Evolutionary conservation across 2,329 filamentous ascomycete species (phyloP).

Genomic region (Periconia sp.): DNA sequence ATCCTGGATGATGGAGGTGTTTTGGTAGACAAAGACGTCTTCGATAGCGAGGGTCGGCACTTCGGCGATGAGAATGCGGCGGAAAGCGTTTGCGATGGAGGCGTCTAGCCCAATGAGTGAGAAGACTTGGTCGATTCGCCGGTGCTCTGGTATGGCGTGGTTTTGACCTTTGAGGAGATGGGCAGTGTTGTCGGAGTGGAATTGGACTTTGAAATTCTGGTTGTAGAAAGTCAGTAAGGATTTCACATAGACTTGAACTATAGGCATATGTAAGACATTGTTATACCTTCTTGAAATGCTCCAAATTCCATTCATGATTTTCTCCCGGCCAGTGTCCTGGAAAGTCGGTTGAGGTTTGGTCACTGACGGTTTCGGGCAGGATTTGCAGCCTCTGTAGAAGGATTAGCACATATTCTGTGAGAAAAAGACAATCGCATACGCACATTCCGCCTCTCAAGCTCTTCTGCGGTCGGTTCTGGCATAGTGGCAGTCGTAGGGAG

Average conservation of each 20-base stretch:
- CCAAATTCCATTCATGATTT: conserved; percentile 76
- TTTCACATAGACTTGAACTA: neutral
- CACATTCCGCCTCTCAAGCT: conserved; percentile 65
- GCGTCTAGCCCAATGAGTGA: conserved; percentile 91
- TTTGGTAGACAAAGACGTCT: conserved; percentile 89
- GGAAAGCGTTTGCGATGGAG: conserved; percentile 93
- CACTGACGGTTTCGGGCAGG: conserved; percentile 85
- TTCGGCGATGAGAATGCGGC: conserved; percentile 91
- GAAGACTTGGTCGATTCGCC: conserved; percentile 70
- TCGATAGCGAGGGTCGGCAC: conserved; percentile 94
- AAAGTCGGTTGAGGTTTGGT: conserved; percentile 88
- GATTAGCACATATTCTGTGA: conserved; percentile 5
- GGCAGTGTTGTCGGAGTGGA: conserved; percentile 69
- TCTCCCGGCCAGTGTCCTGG: conserved; percentile 89
- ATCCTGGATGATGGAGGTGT: conserved; percentile 97
- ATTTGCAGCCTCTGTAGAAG: conserved; percentile 73
- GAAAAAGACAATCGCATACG: conserved; percentile 22
- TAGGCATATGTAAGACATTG: neutral
- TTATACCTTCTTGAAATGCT: conserved; percentile 65
- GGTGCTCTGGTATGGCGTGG: neutral
- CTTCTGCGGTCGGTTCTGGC: conserved; percentile 50
- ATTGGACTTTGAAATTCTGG: conserved; percentile 71
- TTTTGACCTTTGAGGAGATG: conserved; percentile 50
- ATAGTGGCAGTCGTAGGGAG: conserved; percentile 37
- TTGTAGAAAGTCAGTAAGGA: neutral